phyloP scores from a whole-genome alignment of 108 stramenopile genomes.

The Discostella stelligeroides region DNA sequence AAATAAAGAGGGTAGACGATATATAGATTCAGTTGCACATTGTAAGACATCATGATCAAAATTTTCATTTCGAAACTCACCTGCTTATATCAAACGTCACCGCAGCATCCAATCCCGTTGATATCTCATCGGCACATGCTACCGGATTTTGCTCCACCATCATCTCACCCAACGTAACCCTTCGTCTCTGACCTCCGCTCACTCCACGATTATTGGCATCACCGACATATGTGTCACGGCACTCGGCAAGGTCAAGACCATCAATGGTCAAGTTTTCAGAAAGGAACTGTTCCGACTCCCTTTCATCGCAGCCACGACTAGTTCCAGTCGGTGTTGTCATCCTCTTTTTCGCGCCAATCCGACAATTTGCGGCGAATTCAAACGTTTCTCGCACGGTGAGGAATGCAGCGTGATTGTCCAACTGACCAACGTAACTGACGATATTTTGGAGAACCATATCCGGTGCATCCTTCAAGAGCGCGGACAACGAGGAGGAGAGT shows the following conservation, averaged over 20 bases:
- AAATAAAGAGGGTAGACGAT: conserved; percentile 9
- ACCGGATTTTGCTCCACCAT: conserved; percentile 62
- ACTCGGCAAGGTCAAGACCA: conserved; percentile 66
- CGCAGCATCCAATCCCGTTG: conserved; percentile 83
- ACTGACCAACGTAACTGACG: conserved; percentile 64
- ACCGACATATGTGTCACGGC: conserved; percentile 84
- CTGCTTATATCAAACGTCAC: conserved; percentile 71
- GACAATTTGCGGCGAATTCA: conserved; percentile 75
- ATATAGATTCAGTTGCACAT: neutral
- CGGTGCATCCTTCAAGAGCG: conserved; percentile 41
- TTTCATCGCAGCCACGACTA: neutral
- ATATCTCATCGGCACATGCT: conserved; percentile 88
- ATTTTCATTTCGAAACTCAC: conserved; percentile 7
- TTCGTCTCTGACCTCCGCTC: conserved; percentile 73
- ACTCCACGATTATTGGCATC: conserved; percentile 80
- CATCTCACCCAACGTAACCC: conserved; percentile 90
- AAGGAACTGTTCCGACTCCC: conserved; percentile 11
- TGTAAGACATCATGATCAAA: neutral
- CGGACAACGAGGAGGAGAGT: neutral
- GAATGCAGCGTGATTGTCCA: conserved; percentile 70
- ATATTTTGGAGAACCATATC: conserved; percentile 45
- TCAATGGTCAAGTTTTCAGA: conserved; percentile 58
- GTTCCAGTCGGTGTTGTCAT: neutral
- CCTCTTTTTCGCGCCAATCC: conserved; percentile 25
- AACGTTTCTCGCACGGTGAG: conserved; percentile 82